A percentile compares a stretch with the other conserved stretches of the same genome.
These are phyloP conservation scores for Fagus crenata DNA, from an alignment of 306 rosid species.

Conservation along the genomic window DNA sequence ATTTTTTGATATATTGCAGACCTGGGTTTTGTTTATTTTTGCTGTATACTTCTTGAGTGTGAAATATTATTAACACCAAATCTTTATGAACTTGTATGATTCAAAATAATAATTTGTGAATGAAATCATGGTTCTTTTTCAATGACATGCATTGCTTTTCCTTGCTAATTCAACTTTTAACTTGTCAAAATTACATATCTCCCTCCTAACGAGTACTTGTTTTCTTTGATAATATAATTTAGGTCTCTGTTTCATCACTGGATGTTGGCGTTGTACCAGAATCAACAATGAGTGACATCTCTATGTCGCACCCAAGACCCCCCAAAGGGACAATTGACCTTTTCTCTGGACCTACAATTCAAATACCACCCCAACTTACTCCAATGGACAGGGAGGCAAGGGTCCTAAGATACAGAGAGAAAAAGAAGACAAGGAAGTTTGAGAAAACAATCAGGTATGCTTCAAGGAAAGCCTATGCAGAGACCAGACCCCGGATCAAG, in stretches of 20 bases:
- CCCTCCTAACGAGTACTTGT: not conserved
- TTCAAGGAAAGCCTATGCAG: conserved; percentile 96
- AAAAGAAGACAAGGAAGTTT: conserved; percentile 85
- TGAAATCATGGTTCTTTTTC: too few species aligned
- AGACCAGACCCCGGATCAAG: conserved; percentile 87
- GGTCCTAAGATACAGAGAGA: conserved; percentile 84
- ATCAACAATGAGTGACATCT: conserved; percentile 58
- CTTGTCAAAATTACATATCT: too few species aligned
- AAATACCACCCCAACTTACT: conserved; percentile 58
- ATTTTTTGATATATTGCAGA: too few species aligned
- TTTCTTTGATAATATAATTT: conserved; percentile 5
- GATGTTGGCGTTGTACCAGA: conserved; percentile 91
- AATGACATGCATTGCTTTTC: too few species aligned
- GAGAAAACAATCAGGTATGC: conserved; percentile 95
- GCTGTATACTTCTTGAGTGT: too few species aligned
- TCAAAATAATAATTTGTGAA: too few species aligned
- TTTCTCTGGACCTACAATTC: conserved; percentile 60
- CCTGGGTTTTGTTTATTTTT: too few species aligned
- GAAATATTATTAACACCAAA: too few species aligned
- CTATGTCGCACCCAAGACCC: conserved; percentile 59
- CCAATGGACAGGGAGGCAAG: conserved; percentile 92
- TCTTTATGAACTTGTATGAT: too few species aligned
- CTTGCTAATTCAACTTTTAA: too few species aligned
- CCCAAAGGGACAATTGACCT: conserved; percentile 85
- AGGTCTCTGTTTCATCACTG: conserved; percentile 83